Conservation (phyloP, 1,139 yeast genomes). For the Yarrowia galli region DNA sequence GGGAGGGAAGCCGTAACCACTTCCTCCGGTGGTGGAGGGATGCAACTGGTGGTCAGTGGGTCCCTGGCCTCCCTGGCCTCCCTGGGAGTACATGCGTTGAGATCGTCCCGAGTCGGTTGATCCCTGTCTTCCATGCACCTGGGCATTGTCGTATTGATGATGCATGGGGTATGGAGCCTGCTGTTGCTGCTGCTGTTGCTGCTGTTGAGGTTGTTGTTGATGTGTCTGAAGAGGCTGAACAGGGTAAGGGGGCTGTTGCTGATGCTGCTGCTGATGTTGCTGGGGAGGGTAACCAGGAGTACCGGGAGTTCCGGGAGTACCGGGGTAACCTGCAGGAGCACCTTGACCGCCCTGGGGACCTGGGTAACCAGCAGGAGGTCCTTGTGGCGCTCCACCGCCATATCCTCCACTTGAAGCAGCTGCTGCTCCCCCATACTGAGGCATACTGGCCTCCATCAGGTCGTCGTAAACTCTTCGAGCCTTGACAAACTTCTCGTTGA, state of each 20-base stretch:
- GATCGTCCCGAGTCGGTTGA: constrained; percentile 20
- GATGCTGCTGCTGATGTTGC: background rate
- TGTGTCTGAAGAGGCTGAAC: constrained; percentile 25
- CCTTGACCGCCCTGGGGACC: too few species aligned
- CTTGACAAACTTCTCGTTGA: constrained; percentile 70
- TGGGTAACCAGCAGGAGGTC: constrained; percentile 10
- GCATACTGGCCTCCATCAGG: constrained; percentile 60
- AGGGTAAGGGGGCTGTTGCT: constrained; percentile 22
- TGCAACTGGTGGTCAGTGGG: background rate
- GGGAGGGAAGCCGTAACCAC: constrained; percentile 20
- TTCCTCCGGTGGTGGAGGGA: constrained; percentile 6
- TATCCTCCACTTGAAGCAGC: too few species aligned
- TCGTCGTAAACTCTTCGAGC: constrained; percentile 76
- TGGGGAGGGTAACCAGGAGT: constrained; percentile 4
- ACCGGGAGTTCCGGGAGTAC: constrained; percentile 1
- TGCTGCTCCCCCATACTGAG: constrained; percentile 44
- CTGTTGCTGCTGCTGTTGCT: constrained; percentile 6
- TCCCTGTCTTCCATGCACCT: constrained; percentile 26
- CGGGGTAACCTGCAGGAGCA: constrained; percentile 1
- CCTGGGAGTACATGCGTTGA: constrained; percentile 1
- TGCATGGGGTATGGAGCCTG: constrained; percentile 23
- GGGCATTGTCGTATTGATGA: background rate
- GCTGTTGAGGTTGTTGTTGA: background rate
- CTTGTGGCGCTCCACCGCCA: too few species aligned
- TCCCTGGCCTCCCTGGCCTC: constrained; percentile 22